A percentile compares a stretch with the other conserved stretches of the same genome.
Conservation (phyloP, 2,329 filamentous ascomycete genomes). For the Diaporthe sp. region DNA sequence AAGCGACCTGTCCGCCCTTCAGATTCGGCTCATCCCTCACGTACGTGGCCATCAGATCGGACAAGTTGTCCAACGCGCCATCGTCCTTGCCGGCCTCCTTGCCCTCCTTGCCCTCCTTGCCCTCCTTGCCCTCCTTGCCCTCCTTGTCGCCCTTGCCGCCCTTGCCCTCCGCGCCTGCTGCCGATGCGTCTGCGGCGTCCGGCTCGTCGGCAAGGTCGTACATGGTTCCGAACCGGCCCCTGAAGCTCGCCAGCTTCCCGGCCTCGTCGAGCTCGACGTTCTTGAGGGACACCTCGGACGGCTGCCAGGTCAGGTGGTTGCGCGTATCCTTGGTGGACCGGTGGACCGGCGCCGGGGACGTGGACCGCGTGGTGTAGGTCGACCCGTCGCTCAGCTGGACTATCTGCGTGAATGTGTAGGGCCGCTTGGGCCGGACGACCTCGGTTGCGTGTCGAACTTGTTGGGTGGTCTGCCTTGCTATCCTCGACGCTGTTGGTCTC, state of each 20-base stretch:
- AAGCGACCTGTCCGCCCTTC: conserved; percentile 51
- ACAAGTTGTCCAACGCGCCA: conserved; percentile 54
- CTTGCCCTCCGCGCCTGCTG: conserved; percentile 43
- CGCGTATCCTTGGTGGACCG: conserved; percentile 83
- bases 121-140: conserved; percentile 21
- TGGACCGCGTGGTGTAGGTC: conserved; percentile 85
- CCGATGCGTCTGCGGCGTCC: conserved; percentile 43
- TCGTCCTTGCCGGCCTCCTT: conserved; percentile 46
- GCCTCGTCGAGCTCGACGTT: conserved; percentile 97
- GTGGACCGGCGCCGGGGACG: conserved; percentile 75
- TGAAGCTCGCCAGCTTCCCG: conserved; percentile 87
- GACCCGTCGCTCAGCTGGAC: conserved; percentile 92
- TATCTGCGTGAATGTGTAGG: conserved; percentile 98
- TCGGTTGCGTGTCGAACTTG: conserved; percentile 88
- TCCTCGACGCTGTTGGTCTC: conserved; percentile 44
- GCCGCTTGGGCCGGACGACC: conserved; percentile 87
- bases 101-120: conserved; percentile 3
- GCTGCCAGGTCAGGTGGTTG: conserved; percentile 94
- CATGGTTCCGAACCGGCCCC: conserved; percentile 83
- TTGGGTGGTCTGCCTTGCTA: conserved; percentile 46
- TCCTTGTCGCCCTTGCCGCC: conserved; percentile 46
- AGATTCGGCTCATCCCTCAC: conserved; percentile 55
- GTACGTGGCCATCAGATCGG: conserved; percentile 68
- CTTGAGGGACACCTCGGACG: conserved; percentile 81
- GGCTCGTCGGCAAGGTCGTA: conserved; percentile 75